A percentile compares a stretch with the other conserved stretches of the same genome.
Evolutionary conservation across 2,329 filamentous ascomycete genomes (phyloP).

Genomic region (Fusarium tanahbumbuense): DNA sequence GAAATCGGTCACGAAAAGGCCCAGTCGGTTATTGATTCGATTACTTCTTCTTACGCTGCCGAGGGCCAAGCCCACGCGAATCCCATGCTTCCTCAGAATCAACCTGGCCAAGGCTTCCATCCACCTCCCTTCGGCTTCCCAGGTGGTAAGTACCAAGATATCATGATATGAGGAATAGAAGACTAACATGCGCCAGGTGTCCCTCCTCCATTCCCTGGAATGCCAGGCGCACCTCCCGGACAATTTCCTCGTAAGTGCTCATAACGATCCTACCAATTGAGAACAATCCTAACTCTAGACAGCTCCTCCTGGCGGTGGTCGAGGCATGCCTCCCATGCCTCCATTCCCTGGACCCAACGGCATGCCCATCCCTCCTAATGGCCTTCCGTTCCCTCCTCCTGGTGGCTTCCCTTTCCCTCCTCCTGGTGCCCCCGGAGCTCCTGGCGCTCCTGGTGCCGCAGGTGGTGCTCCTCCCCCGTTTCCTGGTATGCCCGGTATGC

Average conservation of each 20-base stretch:
- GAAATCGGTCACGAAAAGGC: constrained; percentile 99
- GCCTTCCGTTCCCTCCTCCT: constrained; percentile 52
- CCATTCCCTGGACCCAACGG: constrained; percentile 59
- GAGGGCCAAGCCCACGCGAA: constrained; percentile 90
- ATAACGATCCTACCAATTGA: background rate
- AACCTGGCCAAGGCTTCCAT: constrained; percentile 65
- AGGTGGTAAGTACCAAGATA: constrained; percentile 56
- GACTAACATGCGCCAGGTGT: constrained; percentile 55
- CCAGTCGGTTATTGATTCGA: constrained; percentile 97
- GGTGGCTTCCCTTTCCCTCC: constrained; percentile 54
- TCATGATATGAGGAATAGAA: constrained; percentile 36
- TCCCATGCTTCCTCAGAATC: constrained; percentile 81
- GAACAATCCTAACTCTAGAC: constrained; percentile 21
- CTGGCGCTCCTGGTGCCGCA: constrained; percentile 44
- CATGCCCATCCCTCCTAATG: constrained; percentile 57
- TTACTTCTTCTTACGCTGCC: constrained; percentile 93
- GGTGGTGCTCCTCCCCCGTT: constrained; percentile 46
- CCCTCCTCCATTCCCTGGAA: constrained; percentile 70
- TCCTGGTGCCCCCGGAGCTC: constrained; percentile 51
- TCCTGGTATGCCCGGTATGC: constrained; percentile 52
- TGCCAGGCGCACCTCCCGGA: constrained; percentile 57
- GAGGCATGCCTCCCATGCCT: constrained; percentile 61
- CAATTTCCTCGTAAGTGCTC: constrained; percentile 64
- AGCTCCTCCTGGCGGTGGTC: constrained; percentile 64
- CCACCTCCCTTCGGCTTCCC: constrained; percentile 73